Conservation (phyloP, 2,329 filamentous ascomycete species). For the Phyllosticta ampelicida region DNA sequence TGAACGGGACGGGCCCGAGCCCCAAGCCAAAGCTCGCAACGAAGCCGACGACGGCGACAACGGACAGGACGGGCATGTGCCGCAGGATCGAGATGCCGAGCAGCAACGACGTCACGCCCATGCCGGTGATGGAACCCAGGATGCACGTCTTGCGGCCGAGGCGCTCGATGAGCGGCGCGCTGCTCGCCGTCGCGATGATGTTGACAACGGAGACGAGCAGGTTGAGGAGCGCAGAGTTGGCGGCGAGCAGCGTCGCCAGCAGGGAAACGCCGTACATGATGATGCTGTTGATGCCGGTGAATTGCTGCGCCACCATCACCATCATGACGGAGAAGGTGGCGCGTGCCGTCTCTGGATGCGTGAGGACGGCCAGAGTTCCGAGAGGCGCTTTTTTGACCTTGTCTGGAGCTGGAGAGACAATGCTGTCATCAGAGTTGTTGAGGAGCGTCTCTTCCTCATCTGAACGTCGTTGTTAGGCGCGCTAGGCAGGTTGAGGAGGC, state of each 20-base stretch:
- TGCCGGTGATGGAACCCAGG: conserved; percentile 70
- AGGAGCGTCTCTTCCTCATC: conserved; percentile 66
- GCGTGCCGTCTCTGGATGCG: conserved; percentile 59
- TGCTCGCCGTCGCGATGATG: conserved; percentile 67
- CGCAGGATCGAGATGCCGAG: conserved; percentile 73
- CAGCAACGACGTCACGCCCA: conserved; percentile 66
- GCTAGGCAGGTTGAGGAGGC: background rate
- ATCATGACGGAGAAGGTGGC: conserved; percentile 84
- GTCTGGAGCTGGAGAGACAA: conserved; percentile 14
- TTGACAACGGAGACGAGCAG: conserved; percentile 83
- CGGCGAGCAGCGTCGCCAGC: conserved; percentile 66
- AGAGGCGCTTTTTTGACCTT: conserved; percentile 26
- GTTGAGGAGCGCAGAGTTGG: conserved; percentile 72
- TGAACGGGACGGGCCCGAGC: conserved; percentile 88
- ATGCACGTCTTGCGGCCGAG: conserved; percentile 82
- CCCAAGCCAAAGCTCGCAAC: conserved; percentile 85
- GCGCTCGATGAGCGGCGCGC: conserved; percentile 75
- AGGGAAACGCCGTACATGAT: conserved; percentile 98
- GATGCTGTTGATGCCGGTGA: conserved; percentile 83
- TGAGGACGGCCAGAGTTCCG: conserved; percentile 46
- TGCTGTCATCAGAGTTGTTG: conserved; percentile 22
- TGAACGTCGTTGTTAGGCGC: conserved; percentile 15
- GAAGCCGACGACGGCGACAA: conserved; percentile 70
- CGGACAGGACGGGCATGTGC: conserved; percentile 63
- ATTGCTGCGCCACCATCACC: conserved; percentile 86